Base-by-base conservation (phyloP, 495 filamentous ascomycete genomes). In the Monascus purpureus region DNA sequence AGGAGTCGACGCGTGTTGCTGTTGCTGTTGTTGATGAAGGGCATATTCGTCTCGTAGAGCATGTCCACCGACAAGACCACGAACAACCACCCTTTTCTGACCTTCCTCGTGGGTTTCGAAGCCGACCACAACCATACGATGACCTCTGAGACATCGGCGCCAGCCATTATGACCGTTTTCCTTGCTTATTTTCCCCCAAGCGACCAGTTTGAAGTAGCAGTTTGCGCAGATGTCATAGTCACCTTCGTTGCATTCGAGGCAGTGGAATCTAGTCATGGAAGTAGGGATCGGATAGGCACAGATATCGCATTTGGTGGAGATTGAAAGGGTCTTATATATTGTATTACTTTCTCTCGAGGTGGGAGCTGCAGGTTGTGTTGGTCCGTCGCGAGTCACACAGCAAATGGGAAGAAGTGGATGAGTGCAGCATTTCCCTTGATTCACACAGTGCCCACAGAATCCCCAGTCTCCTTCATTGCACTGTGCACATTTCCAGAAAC, bases 391-490 rank as follows among this genome's bases (percentile, higher is more conserved):
- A 4, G 9, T 4, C 9, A 22, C 20, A 22, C 63, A 63, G 11
- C 68, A 53, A 14, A 87, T 55, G 2, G 85, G 80, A 1, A 88
- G 59, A 0, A 94, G 57, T 0, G 75, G 59, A 45, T 94, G 86
- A 0, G 73, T 80, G 55, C 86, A 94, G 40, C 72, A 75, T 26
- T 63, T 63, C 8, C 76, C 81, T 50, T 73, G 72, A 28, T 82
- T 82, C 17, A 93, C 82, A 46, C 86, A 94, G 35, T 54, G 46
- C 37, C 78, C 77, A 55, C 86, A 94, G 44, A 82, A 93, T 1
- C 86, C 86, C 86, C 85, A 94, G 44, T 86, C 84, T 16, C 81
- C 85, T 33, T 87, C 77, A 43, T 93, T 92, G 54, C 86, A 94
- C 23, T 61, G 41, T 33, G 72, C 70, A 51, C 86, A 94, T 36